Evolutionary conservation across 1,284 basidiomycete genomes (phyloP).

Genomic region (Puccinia horiana): DNA sequence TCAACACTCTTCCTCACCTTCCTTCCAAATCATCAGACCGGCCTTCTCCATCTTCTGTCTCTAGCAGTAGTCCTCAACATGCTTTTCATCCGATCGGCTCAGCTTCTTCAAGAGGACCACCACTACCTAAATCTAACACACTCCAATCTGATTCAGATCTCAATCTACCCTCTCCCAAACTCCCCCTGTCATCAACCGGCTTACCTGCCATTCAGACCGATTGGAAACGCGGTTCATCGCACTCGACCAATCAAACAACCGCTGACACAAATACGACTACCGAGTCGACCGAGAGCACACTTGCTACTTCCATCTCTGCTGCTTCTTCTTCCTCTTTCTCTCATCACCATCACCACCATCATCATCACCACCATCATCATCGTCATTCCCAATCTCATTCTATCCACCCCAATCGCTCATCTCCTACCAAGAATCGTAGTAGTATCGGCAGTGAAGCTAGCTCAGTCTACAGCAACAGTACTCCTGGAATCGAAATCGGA

Average conservation of each 20-base stretch:
- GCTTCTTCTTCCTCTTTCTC: slow-evolving; percentile 60
- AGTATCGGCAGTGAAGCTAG: slow-evolving; percentile 84
- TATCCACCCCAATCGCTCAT: slow-evolving; percentile 37
- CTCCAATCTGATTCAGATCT: background rate
- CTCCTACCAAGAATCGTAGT: slow-evolving; percentile 64
- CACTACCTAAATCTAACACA: background rate
- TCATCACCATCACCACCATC: slow-evolving; percentile 59
- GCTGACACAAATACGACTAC: slow-evolving; percentile 65
- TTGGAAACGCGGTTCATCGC: slow-evolving; percentile 77
- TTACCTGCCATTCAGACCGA: background rate
- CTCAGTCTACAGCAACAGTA: slow-evolving; percentile 69
- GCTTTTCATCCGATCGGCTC: background rate
- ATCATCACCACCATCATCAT: slow-evolving; percentile 65
- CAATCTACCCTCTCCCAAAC: background rate
- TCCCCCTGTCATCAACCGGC: background rate
- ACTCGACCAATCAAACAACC: slow-evolving; percentile 74
- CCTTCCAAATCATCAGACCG: background rate
- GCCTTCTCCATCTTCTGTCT: slow-evolving; percentile 10
- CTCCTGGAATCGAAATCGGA: slow-evolving; percentile 68
- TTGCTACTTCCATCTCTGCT: slow-evolving; percentile 74
- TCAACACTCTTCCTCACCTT: background rate
- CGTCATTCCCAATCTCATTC: slow-evolving; percentile 55
- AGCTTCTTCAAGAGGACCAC: background rate
- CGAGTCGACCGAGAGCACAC: slow-evolving; percentile 78
- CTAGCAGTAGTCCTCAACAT: slow-evolving; percentile 27